These are phyloP conservation scores for Cladosporium sp. DNA, from an alignment of 2,329 filamentous ascomycete genomes.

Conservation along the genomic window DNA sequence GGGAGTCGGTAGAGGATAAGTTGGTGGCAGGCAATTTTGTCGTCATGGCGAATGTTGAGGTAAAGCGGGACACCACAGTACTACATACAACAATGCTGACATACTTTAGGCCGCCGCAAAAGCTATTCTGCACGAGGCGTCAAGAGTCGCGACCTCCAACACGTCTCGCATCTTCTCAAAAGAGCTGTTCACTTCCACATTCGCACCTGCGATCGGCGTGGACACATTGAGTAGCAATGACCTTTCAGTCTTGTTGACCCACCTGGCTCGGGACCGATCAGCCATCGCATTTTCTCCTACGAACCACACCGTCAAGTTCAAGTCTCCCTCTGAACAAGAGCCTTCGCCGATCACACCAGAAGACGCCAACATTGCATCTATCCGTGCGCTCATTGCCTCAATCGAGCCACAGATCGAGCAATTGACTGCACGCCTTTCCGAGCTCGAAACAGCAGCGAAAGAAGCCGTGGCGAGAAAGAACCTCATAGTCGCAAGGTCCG, in stretches of 20 bases:
- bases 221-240: conserved; percentile 39
- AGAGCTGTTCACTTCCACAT: conserved; percentile 33
- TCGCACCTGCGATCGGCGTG: conserved; percentile 28
- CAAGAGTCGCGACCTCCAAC: conserved; percentile 35
- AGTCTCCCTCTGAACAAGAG: conserved; percentile 49
- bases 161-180: conserved; percentile 37
- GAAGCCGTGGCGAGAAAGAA: conserved; percentile 72
- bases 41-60: conserved; percentile 63
- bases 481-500: conserved; percentile 70
- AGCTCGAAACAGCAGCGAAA: conserved; percentile 60
- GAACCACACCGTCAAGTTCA: conserved; percentile 70
- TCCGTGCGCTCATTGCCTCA: conserved; percentile 70
- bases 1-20: conserved; percentile 50
- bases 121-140: conserved; percentile 38
- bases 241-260: conserved; percentile 50
- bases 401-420: conserved; percentile 67
- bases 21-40: conserved; percentile 65
- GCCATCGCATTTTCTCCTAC: conserved; percentile 32
- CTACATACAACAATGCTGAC: not conserved
- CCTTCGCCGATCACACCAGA: conserved; percentile 65
- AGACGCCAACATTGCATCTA: conserved; percentile 77
- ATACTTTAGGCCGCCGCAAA: conserved; percentile 40
- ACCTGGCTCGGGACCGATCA: conserved; percentile 55
- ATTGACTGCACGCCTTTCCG: conserved; percentile 56
- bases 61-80: conserved; percentile 27